These are phyloP conservation scores for Davidsoniella neocaledoniae DNA, from an alignment of 2,329 filamentous ascomycete genomes.

Conservation along the genomic window DNA sequence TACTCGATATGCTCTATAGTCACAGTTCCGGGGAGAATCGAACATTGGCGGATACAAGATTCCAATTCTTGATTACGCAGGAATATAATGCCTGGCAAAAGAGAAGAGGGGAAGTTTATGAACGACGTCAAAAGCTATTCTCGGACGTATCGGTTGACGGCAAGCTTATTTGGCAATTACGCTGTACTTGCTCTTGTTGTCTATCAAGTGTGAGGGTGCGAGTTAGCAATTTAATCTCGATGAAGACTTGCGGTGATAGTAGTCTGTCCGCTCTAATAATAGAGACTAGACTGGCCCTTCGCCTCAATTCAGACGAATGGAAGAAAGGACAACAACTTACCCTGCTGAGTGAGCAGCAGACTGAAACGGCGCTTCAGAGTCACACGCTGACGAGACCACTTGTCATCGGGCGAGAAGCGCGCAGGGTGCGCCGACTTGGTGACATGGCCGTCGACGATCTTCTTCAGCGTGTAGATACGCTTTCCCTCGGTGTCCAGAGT, in stretches of 20 bases:
- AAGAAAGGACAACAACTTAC: slow-evolving; percentile 22
- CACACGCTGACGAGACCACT: slow-evolving; percentile 92
- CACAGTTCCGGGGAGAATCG: no score
- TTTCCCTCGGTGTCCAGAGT: slow-evolving; percentile 68
- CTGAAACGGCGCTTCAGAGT: slow-evolving; percentile 89
- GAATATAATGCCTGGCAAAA: not conserved
- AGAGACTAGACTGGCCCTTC: no score
- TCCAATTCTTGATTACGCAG: no score
- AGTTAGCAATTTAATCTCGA: not conserved
- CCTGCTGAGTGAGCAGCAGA: slow-evolving; percentile 67
- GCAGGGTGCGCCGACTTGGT: slow-evolving; percentile 95
- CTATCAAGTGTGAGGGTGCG: not conserved
- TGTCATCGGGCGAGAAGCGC: slow-evolving; percentile 94
- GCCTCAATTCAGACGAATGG: no score
- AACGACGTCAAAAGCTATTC: not conserved
- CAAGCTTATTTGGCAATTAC: slow-evolving; percentile 12
- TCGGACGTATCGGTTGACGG: not conserved
- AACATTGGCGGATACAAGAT: no score
- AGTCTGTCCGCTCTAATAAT: no score
- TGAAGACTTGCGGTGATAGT: no score
- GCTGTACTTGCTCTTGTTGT: slow-evolving; percentile 10
- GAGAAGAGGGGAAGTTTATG: not conserved
- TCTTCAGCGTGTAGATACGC: slow-evolving; percentile 90
- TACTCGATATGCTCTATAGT: no score
- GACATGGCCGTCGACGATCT: slow-evolving; percentile 65